Conservation (phyloP, 495 filamentous ascomycete species). For the Filosporella fistucella region DNA sequence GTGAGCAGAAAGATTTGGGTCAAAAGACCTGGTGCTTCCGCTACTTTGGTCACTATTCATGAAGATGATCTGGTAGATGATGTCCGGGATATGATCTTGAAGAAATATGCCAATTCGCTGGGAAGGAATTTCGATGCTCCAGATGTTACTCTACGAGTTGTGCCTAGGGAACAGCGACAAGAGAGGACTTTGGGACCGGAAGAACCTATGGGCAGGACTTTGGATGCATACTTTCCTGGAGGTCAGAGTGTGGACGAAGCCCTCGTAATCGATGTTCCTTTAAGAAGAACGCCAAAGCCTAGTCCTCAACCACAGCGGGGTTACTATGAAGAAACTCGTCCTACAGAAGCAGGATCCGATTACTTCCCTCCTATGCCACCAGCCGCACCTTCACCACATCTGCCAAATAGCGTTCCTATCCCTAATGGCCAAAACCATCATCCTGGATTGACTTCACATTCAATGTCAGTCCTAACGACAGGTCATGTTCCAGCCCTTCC, state of each 20-base stretch:
- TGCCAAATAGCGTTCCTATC: constrained; percentile 29
- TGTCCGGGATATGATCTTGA: constrained; percentile 85
- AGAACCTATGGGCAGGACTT: constrained; percentile 69
- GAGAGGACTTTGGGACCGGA: constrained; percentile 80
- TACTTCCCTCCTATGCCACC: constrained; percentile 88
- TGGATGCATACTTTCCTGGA: constrained; percentile 84
- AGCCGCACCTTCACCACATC: constrained; percentile 33
- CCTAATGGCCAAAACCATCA: constrained; percentile 31
- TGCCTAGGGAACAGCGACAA: constrained; percentile 36
- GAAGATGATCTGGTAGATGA: constrained; percentile 94
- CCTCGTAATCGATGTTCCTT: constrained; percentile 81
- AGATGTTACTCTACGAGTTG: constrained; percentile 70
- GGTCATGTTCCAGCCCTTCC: constrained; percentile 78
- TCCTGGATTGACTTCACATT: constrained; percentile 26
- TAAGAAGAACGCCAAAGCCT: constrained; percentile 75
- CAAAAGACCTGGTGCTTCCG: constrained; percentile 74
- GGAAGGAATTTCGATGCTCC: constrained; percentile 86
- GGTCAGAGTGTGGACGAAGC: constrained; percentile 91
- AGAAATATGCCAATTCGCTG: constrained; percentile 89
- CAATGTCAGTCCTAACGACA: constrained; percentile 76
- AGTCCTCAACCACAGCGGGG: constrained; percentile 52
- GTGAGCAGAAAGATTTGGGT: constrained; percentile 82
- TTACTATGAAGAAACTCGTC: constrained; percentile 61
- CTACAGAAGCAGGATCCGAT: constrained; percentile 69
- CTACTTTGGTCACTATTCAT: constrained; percentile 78